Percentiles rank a stretch among this genome's conserved stretches.
Evolutionary conservation across 345 rosid genomes (phyloP).

Genomic region (Toxicodendron radicans): DNA sequence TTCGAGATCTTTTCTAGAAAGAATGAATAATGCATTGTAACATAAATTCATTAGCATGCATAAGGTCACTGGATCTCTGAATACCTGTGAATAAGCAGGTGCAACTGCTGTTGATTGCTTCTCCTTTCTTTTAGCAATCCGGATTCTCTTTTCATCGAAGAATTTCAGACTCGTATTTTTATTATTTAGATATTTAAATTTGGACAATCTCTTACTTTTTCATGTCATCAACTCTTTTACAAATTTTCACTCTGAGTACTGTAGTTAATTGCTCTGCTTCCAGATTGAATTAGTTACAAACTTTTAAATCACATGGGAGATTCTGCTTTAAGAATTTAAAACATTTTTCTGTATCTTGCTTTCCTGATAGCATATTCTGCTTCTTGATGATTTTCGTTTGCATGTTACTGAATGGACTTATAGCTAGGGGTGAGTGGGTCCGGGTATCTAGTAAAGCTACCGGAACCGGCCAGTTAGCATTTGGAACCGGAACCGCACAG

Average conservation of each 20-base stretch:
- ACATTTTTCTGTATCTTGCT: neutral
- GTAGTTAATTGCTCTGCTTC: neutral
- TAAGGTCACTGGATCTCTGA: neutral
- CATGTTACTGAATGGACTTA: neutral
- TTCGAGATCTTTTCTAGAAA: neutral
- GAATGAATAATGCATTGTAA: neutral
- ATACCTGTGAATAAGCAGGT: neutral
- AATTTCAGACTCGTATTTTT: neutral
- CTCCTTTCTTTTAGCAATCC: neutral
- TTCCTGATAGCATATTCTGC: neutral
- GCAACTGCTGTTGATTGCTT: neutral
- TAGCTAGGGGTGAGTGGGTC: too few species aligned
- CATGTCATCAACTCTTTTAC: conserved; percentile 3
- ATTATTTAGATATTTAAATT: neutral
- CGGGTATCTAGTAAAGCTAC: too few species aligned
- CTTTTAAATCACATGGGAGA: neutral
- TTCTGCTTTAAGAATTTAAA: neutral
- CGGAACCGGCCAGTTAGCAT: too few species aligned
- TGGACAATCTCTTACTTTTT: neutral
- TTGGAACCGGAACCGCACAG: too few species aligned
- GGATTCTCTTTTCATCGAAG: neutral
- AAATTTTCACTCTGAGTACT: neutral
- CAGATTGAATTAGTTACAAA: neutral
- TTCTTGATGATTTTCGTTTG: neutral
- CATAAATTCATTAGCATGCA: neutral